These are phyloP conservation scores for Chlorophyllum brunneum DNA, from an alignment of 768 basidiomycete species.

Conservation along the genomic window DNA sequence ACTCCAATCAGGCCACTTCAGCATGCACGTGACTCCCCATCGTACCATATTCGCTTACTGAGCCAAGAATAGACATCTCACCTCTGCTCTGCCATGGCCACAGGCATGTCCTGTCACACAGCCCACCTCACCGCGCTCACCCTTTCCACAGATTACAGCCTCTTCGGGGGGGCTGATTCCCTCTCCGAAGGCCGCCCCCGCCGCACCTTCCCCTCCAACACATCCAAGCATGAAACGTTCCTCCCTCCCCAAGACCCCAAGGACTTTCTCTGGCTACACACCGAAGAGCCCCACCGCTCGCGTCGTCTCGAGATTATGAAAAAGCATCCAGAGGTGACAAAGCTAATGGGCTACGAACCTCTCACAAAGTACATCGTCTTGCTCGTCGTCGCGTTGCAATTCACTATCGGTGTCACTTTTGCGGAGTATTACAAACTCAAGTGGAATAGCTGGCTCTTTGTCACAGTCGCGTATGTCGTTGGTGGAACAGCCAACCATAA, in stretches of 20 bases:
- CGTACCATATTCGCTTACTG: no score
- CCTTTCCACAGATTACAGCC: constrained; percentile 76
- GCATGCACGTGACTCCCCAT: neutral
- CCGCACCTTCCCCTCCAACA: constrained; percentile 1
- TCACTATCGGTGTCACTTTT: constrained; percentile 47
- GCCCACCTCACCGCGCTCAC: no score
- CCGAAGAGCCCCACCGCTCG: constrained; percentile 94
- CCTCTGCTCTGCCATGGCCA: no score
- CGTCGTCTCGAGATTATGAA: constrained; percentile 88
- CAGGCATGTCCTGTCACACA: no score
- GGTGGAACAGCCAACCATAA: constrained; percentile 98
- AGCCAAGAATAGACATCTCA: no score
- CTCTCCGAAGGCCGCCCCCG: constrained; percentile 44
- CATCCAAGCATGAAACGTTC: neutral
- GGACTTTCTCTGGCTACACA: constrained; percentile 97
- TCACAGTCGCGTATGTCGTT: constrained; percentile 75
- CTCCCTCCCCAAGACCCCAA: constrained; percentile 59
- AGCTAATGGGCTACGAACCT: constrained; percentile 94
- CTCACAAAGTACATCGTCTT: constrained; percentile 90
- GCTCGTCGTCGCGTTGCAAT: constrained; percentile 74
- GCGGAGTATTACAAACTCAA: neutral
- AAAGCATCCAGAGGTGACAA: constrained; percentile 92
- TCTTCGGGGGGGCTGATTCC: constrained; percentile 82
- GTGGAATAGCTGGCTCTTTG: constrained; percentile 49
- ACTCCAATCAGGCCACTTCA: constrained; percentile 10